Conservation (phyloP, 1,139 yeast genomes). For the Fermentozyma sake region DNA sequence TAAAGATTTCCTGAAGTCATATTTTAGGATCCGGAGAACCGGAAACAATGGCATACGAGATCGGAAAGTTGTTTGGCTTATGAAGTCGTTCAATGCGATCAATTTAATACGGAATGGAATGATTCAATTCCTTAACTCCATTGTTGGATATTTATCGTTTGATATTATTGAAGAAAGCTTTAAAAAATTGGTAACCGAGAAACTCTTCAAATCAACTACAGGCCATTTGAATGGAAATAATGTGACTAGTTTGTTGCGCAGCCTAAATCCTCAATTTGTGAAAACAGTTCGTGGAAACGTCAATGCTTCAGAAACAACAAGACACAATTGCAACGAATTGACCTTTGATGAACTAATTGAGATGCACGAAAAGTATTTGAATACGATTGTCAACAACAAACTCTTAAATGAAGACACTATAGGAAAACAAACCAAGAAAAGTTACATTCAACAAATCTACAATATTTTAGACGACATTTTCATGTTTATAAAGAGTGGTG, state of each 20-base stretch:
- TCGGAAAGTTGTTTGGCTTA: slow-evolving; percentile 22
- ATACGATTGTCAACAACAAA: slow-evolving; percentile 34
- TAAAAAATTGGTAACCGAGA: slow-evolving; percentile 21
- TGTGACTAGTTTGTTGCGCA: slow-evolving; percentile 5
- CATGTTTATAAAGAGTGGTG: slow-evolving; percentile 41
- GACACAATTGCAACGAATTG: slow-evolving; percentile 18
- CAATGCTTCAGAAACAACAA: slow-evolving; percentile 7
- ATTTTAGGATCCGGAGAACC: slow-evolving; percentile 10
- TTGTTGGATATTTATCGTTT: slow-evolving; percentile 41
- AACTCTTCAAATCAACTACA: slow-evolving; percentile 16
- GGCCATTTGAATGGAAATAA: neutral
- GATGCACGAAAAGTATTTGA: slow-evolving; percentile 39
- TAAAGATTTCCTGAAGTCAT: slow-evolving; percentile 13
- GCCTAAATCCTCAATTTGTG: slow-evolving; percentile 11
- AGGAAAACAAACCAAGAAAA: slow-evolving; percentile 38
- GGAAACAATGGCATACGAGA: slow-evolving; percentile 15
- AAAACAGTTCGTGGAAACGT: slow-evolving; percentile 7
- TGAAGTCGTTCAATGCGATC: slow-evolving; percentile 33
- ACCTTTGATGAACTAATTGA: slow-evolving; percentile 47
- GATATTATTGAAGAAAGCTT: slow-evolving; percentile 48
- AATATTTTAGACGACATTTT: slow-evolving; percentile 36
- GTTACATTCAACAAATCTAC: slow-evolving; percentile 45
- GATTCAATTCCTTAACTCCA: slow-evolving; percentile 38
- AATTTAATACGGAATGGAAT: slow-evolving; percentile 45
- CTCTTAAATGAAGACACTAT: slow-evolving; percentile 29